Conservation (phyloP, 129 eudicot species). For the Mikania micrantha region DNA sequence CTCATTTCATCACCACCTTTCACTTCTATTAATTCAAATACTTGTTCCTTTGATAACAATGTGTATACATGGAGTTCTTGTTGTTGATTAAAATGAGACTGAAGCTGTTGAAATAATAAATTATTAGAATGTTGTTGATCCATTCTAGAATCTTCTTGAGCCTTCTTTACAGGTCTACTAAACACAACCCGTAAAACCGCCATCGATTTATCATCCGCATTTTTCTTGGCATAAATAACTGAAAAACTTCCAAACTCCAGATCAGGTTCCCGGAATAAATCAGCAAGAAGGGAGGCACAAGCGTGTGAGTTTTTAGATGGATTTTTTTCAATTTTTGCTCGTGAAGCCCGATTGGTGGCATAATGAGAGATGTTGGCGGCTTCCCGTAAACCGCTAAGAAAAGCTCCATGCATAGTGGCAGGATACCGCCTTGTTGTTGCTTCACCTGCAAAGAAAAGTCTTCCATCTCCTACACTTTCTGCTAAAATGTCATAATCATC, state of each 20-base stretch:
- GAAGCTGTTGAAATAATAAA: slow-evolving; percentile 80
- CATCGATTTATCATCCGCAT: slow-evolving; percentile 45
- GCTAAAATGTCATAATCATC: slow-evolving; percentile 97
- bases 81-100: slow-evolving; percentile 93
- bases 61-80: slow-evolving; percentile 77
- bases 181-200: slow-evolving; percentile 72
- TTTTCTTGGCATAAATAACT: slow-evolving; percentile 42
- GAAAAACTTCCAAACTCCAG: slow-evolving; percentile 91
- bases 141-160: slow-evolving; percentile 41
- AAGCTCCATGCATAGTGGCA: slow-evolving; percentile 98
- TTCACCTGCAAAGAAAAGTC: slow-evolving; percentile 95
- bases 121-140: slow-evolving; percentile 66
- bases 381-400: slow-evolving; percentile 87
- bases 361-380: slow-evolving; percentile 72
- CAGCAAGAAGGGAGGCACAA: slow-evolving; percentile 81
- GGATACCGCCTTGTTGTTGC: slow-evolving; percentile 95
- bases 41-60: slow-evolving; percentile 65
- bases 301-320: slow-evolving; percentile 63
- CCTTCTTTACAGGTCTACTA: slow-evolving; percentile 56
- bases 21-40: slow-evolving; percentile 76
- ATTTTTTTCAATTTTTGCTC: slow-evolving; percentile 45
- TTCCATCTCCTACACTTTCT: slow-evolving; percentile 93
- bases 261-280: slow-evolving; percentile 89
- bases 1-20: slow-evolving; percentile 96
- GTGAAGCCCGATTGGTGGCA: slow-evolving; percentile 41